A percentile compares a stretch with the other conserved stretches of the same genome.
These are phyloP conservation scores for Malus sylvestris DNA, from an alignment of 306 rosid genomes.

Conservation along the genomic window DNA sequence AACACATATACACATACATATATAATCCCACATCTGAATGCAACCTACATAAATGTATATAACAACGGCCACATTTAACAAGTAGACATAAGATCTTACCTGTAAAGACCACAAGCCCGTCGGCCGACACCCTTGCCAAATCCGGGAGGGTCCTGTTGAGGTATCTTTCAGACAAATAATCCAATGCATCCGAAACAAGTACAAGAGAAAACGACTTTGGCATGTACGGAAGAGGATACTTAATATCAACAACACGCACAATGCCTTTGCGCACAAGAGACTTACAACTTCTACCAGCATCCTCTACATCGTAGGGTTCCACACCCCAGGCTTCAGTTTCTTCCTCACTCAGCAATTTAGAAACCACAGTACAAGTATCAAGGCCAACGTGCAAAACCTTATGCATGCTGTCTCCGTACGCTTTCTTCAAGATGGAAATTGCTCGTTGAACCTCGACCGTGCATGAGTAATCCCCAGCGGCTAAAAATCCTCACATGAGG, in stretches of 20 bases:
- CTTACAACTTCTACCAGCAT: constrained; percentile 49
- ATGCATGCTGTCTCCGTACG: constrained; percentile 61
- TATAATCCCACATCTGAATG: not conserved
- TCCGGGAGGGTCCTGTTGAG: constrained; percentile 73
- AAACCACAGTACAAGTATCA: constrained; percentile 50
- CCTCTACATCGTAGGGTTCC: constrained; percentile 69
- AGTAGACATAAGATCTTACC: constrained; percentile 25
- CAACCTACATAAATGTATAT: not conserved
- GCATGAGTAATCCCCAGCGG: constrained; percentile 62
- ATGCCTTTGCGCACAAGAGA: constrained; percentile 43
- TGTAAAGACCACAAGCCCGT: constrained; percentile 52
- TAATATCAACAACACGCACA: constrained; percentile 64
- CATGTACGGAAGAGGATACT: constrained; percentile 68
- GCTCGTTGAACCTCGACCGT: constrained; percentile 50
- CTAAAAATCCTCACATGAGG: not conserved
- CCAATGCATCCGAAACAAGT: constrained; percentile 65
- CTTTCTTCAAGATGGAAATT: constrained; percentile 46
- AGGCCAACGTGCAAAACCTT: constrained; percentile 70
- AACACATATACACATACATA: too few species aligned
- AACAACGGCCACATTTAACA: not conserved
- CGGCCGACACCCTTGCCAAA: constrained; percentile 57
- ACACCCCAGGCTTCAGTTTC: constrained; percentile 80
- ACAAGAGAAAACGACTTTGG: constrained; percentile 60
- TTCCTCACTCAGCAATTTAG: constrained; percentile 45
- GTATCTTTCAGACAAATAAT: constrained; percentile 64